Percentiles rank a stretch among this genome's conserved stretches.
Conservation (phyloP, 2,329 filamentous ascomycete genomes). For the Fusarium sp. region DNA sequence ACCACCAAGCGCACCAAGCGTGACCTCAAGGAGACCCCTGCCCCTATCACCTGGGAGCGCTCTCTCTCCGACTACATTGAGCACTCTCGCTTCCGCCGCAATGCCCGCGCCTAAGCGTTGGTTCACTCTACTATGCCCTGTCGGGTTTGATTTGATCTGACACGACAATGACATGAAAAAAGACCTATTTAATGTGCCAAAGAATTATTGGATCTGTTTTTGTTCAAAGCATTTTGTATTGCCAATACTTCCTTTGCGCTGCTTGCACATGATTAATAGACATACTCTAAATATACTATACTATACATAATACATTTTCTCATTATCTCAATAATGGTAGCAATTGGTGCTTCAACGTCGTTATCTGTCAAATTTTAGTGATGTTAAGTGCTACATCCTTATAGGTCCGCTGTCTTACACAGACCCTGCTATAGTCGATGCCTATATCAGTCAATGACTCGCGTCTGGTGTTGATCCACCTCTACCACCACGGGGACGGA, state of each 20-base stretch:
- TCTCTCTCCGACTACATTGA: slow-evolving; percentile 22
- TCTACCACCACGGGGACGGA: not conserved
- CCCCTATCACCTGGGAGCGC: slow-evolving; percentile 14
- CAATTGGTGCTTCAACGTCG: not conserved
- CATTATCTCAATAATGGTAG: not conserved
- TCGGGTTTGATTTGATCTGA: not conserved
- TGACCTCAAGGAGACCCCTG: slow-evolving; percentile 16
- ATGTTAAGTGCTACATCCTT: slow-evolving; percentile 6
- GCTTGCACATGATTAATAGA: slow-evolving; percentile 27
- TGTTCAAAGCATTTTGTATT: slow-evolving; percentile 10
- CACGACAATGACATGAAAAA: not conserved
- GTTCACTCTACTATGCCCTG: too few species aligned
- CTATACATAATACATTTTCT: slow-evolving; percentile 9
- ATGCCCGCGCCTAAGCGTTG: slow-evolving; percentile 11
- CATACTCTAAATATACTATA: not conserved
- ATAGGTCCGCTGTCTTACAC: slow-evolving; percentile 8
- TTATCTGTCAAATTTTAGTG: not conserved
- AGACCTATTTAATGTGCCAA: slow-evolving; percentile 16
- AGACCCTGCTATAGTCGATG: not conserved
- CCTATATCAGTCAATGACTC: slow-evolving; percentile 3
- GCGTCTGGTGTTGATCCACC: not conserved
- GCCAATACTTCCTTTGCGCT: slow-evolving; percentile 16
- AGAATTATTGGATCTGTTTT: slow-evolving; percentile 17
- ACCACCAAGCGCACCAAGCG: slow-evolving; percentile 33
- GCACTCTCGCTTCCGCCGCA: slow-evolving; percentile 30